A percentile compares a stretch with the other conserved stretches of the same genome.
Conservation (phyloP, 257 asterid species). For the Cinchona pubescens region DNA sequence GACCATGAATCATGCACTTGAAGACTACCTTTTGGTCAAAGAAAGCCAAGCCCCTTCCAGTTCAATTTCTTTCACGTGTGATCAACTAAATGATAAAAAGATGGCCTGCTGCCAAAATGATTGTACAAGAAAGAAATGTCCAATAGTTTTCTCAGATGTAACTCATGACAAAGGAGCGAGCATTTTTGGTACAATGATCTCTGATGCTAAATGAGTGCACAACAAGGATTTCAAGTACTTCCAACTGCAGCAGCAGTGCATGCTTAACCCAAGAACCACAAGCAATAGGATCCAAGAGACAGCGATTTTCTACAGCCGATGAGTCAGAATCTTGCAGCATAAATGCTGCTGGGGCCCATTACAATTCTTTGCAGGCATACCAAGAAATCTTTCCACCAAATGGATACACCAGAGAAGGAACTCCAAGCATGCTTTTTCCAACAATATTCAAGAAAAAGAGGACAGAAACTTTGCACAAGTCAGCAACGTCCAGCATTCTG, state of each 20-base stretch:
- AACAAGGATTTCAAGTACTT: slow-evolving; percentile 32
- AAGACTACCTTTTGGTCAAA: slow-evolving; percentile 26
- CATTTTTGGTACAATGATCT: slow-evolving; percentile 26
- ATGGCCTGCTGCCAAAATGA: slow-evolving; percentile 27
- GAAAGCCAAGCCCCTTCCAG: slow-evolving; percentile 27
- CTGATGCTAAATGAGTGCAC: slow-evolving; percentile 22
- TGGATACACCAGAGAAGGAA: slow-evolving; percentile 22
- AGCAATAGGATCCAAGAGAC: slow-evolving; percentile 49
- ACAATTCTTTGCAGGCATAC: slow-evolving; percentile 53
- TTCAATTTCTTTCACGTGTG: slow-evolving; percentile 29
- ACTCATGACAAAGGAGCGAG: slow-evolving; percentile 64
- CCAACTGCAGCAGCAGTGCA: slow-evolving; percentile 38
- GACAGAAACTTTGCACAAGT: slow-evolving; percentile 39
- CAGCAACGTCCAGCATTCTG: slow-evolving; percentile 35
- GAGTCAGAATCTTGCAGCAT: slow-evolving; percentile 45
- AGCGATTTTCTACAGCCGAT: slow-evolving; percentile 22
- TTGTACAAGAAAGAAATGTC: slow-evolving; percentile 56
- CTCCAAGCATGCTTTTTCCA: slow-evolving; percentile 49
- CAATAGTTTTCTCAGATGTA: slow-evolving; percentile 59
- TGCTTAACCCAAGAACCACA: slow-evolving; percentile 42
- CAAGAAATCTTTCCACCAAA: slow-evolving; percentile 27
- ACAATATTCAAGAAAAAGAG: slow-evolving; percentile 59
- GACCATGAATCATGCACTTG: slow-evolving; percentile 25
- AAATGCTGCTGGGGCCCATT: slow-evolving; percentile 34
- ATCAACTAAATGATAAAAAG: slow-evolving; percentile 27